Evolutionary conservation across 2,329 filamentous ascomycete species (phyloP).

Genomic region (Chaetomiaceae sp.): DNA sequence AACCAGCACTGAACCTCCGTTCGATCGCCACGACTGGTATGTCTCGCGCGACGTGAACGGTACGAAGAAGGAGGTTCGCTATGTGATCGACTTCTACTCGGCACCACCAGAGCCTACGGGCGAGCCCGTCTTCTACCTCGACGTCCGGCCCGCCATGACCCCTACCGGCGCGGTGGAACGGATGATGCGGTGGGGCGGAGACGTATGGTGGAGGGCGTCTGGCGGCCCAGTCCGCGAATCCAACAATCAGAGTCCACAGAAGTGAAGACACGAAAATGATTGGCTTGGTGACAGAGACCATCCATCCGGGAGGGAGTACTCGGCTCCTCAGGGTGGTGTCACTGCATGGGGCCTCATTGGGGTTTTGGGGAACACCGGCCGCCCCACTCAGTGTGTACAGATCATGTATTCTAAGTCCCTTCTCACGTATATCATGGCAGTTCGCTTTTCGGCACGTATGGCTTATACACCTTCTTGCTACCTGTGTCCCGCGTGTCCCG

Average conservation of each 20-base stretch:
- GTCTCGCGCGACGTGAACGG: conserved; percentile 68
- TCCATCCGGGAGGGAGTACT: not conserved
- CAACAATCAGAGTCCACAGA: conserved; percentile 6
- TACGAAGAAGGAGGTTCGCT: conserved; percentile 70
- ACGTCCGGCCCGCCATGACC: conserved; percentile 84
- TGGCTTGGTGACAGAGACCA: not conserved
- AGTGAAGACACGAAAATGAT: not conserved
- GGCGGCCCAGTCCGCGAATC: conserved; percentile 58
- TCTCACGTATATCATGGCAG: conserved; percentile 2
- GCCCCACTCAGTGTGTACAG: not conserved
- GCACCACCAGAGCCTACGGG: conserved; percentile 75
- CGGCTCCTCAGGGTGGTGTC: conserved; percentile 2
- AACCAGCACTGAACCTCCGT: conserved; percentile 69
- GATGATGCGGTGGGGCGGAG: conserved; percentile 80
- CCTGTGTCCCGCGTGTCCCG: too few relatives aligned
- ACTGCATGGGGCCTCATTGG: not conserved
- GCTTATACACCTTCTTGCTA: too few relatives aligned
- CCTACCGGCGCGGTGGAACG: conserved; percentile 76
- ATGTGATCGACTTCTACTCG: conserved; percentile 96
- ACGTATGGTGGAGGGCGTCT: conserved; percentile 87
- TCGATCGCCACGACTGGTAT: conserved; percentile 97
- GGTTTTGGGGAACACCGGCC: too few relatives aligned
- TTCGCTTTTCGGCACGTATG: too few relatives aligned
- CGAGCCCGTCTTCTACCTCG: conserved; percentile 91
- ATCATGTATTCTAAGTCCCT: conserved; percentile 6